Evolutionary conservation across 2,329 filamentous ascomycete species (phyloP).

Genomic region (Hypoxylon sp.): DNA sequence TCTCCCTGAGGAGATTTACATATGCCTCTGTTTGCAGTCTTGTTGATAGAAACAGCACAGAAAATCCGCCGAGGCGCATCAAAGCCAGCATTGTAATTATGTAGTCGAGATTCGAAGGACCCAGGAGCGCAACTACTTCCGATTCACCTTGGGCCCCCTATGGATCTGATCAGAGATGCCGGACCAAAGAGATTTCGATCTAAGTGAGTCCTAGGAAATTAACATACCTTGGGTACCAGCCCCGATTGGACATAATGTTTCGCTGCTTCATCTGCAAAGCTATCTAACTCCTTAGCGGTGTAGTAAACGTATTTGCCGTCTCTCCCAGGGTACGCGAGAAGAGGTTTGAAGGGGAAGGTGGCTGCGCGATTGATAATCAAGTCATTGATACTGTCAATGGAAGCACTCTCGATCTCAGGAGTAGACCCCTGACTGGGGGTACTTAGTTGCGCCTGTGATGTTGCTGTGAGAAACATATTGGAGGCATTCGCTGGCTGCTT

Average conservation of each 20-base stretch:
- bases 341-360: constrained; percentile 28
- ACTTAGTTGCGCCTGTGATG: constrained; percentile 11
- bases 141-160: constrained; percentile 9
- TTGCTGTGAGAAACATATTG: constrained; percentile 30
- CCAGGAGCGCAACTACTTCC: constrained; percentile 56
- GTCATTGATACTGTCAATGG: constrained; percentile 37
- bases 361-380: constrained; percentile 33
- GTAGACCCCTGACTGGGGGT: background rate
- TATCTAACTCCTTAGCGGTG: constrained; percentile 33
- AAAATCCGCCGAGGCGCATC: constrained; percentile 60
- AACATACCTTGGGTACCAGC: constrained; percentile 25
- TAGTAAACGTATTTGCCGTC: constrained; percentile 30
- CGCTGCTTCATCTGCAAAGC: constrained; percentile 32
- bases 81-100: constrained; percentile 60
- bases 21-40: constrained; percentile 58
- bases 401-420: constrained; percentile 6
- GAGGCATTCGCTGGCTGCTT: background rate
- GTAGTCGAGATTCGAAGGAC: constrained; percentile 58
- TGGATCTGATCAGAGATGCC: background rate
- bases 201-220: no score
- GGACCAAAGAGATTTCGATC: background rate
- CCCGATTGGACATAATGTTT: constrained; percentile 28
- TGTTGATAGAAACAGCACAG: constrained; percentile 60
- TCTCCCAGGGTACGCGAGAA: constrained; percentile 32
- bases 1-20: constrained; percentile 56